A percentile compares a stretch with the other conserved stretches of the same genome.
These are phyloP conservation scores for Salix caprea DNA, from an alignment of 345 rosid genomes.

Conservation along the genomic window DNA sequence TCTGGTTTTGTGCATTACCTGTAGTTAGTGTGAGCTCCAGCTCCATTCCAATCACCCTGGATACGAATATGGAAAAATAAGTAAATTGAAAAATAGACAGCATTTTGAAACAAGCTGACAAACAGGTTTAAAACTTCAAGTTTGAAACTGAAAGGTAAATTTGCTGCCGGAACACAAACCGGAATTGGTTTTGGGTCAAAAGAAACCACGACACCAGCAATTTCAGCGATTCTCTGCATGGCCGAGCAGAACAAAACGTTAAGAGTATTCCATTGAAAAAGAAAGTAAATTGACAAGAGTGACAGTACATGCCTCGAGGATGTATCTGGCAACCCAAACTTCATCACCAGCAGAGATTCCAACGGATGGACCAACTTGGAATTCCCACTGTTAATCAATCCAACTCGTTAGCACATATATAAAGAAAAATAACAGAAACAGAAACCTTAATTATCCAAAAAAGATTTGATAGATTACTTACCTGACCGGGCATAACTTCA, in stretches of 20 bases:
- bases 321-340: constrained; percentile 73
- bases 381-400: constrained; percentile 58
- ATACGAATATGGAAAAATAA: not conserved
- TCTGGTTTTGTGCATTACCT: constrained; percentile 32
- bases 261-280: not conserved
- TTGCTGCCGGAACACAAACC: constrained; percentile 26
- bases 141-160: too few relatives aligned
- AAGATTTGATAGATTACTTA: not conserved
- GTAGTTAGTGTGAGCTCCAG: constrained; percentile 92
- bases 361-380: constrained; percentile 72
- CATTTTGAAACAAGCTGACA: not conserved
- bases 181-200: constrained; percentile 85
- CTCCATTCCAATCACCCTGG: constrained; percentile 94
- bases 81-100: not conserved
- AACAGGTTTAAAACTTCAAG: too few relatives aligned
- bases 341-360: constrained; percentile 78
- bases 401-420: not conserved
- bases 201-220: constrained; percentile 65
- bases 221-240: constrained; percentile 68
- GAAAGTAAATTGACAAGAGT: not conserved
- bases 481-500: constrained; percentile 91
- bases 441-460: not conserved
- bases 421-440: not conserved
- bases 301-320: constrained; percentile 53
- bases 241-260: not conserved